phyloP scores from a whole-genome alignment of 495 filamentous ascomycete species.

The Penicillium turbatum region DNA sequence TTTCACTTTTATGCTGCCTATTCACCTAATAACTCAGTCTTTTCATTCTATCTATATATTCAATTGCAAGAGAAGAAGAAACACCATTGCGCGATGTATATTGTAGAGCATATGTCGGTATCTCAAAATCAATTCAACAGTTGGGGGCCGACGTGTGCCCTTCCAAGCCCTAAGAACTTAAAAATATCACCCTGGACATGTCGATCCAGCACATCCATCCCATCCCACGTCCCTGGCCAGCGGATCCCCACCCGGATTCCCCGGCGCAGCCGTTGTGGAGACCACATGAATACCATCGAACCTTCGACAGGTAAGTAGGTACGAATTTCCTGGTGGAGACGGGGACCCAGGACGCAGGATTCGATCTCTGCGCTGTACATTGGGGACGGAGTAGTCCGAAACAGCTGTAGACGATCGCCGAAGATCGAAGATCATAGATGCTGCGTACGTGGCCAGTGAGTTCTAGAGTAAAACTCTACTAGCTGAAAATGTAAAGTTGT shows the following conservation, averaged over 20 bases:
- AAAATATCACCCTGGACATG: neutral
- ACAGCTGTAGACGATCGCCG: neutral
- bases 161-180: neutral
- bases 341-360: slow-evolving; percentile 2
- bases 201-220: neutral
- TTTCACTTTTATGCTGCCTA: neutral
- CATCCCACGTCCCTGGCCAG: neutral
- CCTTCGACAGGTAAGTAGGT: neutral
- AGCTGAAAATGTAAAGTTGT: neutral
- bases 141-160: neutral
- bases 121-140: too few relatives aligned
- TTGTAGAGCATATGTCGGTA: too few relatives aligned
- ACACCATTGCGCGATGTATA: too few relatives aligned
- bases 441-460: neutral
- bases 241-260: neutral
- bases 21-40: too few relatives aligned
- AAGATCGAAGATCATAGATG: neutral
- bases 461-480: too few relatives aligned
- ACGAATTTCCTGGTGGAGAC: neutral
- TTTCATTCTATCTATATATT: too few relatives aligned
- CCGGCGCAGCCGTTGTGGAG: neutral
- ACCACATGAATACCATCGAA: neutral
- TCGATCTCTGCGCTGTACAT: neutral
- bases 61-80: too few relatives aligned
- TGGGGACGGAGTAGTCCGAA: neutral